These are phyloP conservation scores for Durotheca rogersii DNA, from an alignment of 495 filamentous ascomycete genomes.

Conservation along the genomic window DNA sequence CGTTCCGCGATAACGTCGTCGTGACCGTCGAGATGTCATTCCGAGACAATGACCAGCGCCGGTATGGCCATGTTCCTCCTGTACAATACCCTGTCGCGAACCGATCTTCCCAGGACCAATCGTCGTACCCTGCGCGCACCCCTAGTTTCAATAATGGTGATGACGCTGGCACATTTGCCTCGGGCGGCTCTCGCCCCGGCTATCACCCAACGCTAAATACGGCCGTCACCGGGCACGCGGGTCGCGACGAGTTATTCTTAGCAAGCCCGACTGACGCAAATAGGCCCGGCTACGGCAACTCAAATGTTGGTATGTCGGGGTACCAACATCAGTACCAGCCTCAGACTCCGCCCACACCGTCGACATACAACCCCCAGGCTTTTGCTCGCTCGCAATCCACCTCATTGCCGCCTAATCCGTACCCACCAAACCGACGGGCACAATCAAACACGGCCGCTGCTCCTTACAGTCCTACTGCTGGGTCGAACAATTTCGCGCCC, in stretches of 20 bases:
- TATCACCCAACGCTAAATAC: constrained; percentile 35
- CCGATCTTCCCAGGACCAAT: constrained; percentile 37
- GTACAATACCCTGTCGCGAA: constrained; percentile 55
- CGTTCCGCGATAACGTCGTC: constrained; percentile 18
- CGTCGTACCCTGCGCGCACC: constrained; percentile 52
- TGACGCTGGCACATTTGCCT: constrained; percentile 59
- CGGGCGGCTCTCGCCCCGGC: constrained; percentile 37
- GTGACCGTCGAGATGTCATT: constrained; percentile 50
- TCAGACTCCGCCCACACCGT: constrained; percentile 53
- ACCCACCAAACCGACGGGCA: constrained; percentile 37
- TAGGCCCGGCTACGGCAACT: constrained; percentile 50
- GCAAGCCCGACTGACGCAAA: constrained; percentile 42
- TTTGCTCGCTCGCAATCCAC: constrained; percentile 67
- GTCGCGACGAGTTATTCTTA: constrained; percentile 53
- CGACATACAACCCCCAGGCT: constrained; percentile 79
- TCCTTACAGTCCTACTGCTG: constrained; percentile 29
- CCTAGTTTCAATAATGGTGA: constrained; percentile 81
- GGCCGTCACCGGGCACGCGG: constrained; percentile 32
- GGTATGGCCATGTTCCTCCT: constrained; percentile 58
- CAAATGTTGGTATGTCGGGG: constrained; percentile 51
- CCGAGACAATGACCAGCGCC: constrained; percentile 54
- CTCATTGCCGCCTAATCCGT: constrained; percentile 46
- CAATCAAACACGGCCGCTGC: constrained; percentile 21
- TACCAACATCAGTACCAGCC: constrained; percentile 65
- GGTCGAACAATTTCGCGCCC: constrained; percentile 33